Base-by-base conservation (phyloP, 129 eudicot species). In the Flaveria linearis region DNA sequence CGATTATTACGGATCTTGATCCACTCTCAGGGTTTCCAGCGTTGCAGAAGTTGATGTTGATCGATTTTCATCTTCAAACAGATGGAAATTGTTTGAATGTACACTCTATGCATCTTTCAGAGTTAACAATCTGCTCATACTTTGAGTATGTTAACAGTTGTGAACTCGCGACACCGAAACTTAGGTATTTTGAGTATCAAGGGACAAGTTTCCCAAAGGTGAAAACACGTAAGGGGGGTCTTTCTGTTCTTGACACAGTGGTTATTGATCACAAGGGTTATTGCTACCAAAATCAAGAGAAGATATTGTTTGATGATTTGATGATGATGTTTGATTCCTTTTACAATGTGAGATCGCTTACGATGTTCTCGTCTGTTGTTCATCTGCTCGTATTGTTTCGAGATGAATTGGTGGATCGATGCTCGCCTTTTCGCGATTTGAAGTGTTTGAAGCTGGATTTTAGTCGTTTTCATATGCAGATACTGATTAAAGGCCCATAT, bases 21-120 rank as follows among this genome's bases (percentile, higher is more conserved):
- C 69, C 81, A 3, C 69, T 78, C 23, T 58, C 64, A 2, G 53
- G 69, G 61, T 77, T 53, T 55, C 81, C 81, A 3, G 52, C 18
- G 14, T 58, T 57, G 36, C 25, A 78, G 50, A 78, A 47, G 30
- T 47, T 78, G 53, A 49, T 15, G 9, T 30, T 78, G 25, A 0
- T 3, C 7, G 1, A 47, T 26, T 77, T 69, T 57, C 10, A 17
- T 3, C 9, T 66, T 36, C 7, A 11, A 4, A 49, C 14, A 10
- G 9, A n/a, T 12, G 39, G 42, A 7, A 33, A 52, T 9, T 18
- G 33, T 23, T 12, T 77, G 70, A 69, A 30, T 46, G 45, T 78
- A 14, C 17, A 45, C 2, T 61, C 63, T 26, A 7, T 1, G 1
- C 28, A 30, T 5, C 82, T 69, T 69, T n/a, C 5, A 7, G 70